A percentile compares a stretch with the other conserved stretches of the same genome.
These are phyloP conservation scores for Saccharomycopsis javanensis DNA, from an alignment of 805 yeast species.

Conservation along the genomic window DNA sequence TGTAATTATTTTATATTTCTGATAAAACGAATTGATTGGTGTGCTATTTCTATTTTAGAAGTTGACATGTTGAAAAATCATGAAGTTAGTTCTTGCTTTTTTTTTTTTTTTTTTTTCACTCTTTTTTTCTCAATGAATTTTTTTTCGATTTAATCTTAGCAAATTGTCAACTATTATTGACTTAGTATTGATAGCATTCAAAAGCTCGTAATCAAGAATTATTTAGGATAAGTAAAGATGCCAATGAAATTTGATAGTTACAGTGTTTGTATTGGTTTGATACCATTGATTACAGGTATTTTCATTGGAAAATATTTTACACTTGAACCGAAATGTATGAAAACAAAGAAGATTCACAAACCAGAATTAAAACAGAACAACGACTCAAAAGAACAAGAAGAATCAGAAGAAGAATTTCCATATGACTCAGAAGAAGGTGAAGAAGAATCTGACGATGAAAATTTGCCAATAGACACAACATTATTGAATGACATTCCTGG, in stretches of 20 bases:
- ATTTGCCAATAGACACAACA: slow-evolving; percentile 48
- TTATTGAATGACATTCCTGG: slow-evolving; percentile 61
- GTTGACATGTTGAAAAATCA: neutral
- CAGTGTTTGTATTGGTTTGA: neutral
- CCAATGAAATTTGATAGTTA: neutral
- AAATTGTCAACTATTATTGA: no score
- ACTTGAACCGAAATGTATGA: neutral
- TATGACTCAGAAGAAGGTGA: slow-evolving; percentile 36
- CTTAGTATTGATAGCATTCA: no score
- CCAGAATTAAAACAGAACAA: neutral
- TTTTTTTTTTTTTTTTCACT: neutral
- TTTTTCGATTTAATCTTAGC: no score
- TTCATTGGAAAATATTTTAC: slow-evolving; percentile 3
- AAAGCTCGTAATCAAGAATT: no score
- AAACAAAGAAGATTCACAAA: neutral
- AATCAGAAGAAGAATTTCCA: slow-evolving; percentile 20
- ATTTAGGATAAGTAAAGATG: neutral
- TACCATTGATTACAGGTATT: slow-evolving; percentile 9
- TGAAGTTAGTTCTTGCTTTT: neutral
- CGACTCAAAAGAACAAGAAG: neutral
- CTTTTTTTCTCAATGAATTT: neutral
- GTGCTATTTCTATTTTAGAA: no score
- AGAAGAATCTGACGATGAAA: slow-evolving; percentile 30
- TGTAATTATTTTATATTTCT: no score
- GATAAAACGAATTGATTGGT: no score